phyloP scores from a whole-genome alignment of 2,329 filamentous ascomycete genomes.

The Penicillium freii region DNA sequence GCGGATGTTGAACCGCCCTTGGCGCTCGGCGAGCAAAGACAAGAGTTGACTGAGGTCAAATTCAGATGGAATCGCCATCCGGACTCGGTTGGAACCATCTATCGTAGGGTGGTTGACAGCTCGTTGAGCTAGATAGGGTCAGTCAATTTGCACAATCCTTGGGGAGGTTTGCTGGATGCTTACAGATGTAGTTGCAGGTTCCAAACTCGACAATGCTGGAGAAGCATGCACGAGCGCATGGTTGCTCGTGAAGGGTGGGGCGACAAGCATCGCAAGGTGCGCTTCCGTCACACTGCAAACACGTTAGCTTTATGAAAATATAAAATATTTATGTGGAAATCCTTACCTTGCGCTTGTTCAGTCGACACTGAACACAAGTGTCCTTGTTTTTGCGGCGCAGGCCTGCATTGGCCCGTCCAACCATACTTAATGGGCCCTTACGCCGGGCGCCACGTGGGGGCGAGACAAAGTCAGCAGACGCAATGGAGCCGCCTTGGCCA shows the following conservation, averaged over 20 bases:
- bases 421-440: constrained; percentile 42
- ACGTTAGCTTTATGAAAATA: constrained; percentile 11
- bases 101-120: constrained; percentile 44
- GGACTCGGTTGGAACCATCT: constrained; percentile 35
- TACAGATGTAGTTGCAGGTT: constrained; percentile 49
- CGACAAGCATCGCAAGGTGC: constrained; percentile 44
- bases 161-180: constrained; percentile 11
- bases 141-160: constrained; percentile 11
- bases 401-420: constrained; percentile 42
- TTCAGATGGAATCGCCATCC: constrained; percentile 42
- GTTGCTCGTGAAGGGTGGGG: constrained; percentile 43
- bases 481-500: constrained; percentile 42
- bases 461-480: constrained; percentile 43
- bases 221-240: constrained; percentile 46
- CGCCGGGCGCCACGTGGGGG: constrained; percentile 44
- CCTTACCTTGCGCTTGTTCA: constrained; percentile 46
- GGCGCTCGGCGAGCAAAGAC: constrained; percentile 38
- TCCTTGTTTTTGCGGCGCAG: constrained; percentile 45
- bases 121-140: constrained; percentile 39
- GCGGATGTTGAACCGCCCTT: constrained; percentile 45
- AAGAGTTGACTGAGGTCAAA: constrained; percentile 42
- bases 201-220: constrained; percentile 46
- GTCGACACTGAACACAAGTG: constrained; percentile 45
- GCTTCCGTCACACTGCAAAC: constrained; percentile 41
- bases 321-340: background rate